Conservation (phyloP, 2,329 filamentous ascomycete genomes). For the Sodiomyces alkalinus region DNA sequence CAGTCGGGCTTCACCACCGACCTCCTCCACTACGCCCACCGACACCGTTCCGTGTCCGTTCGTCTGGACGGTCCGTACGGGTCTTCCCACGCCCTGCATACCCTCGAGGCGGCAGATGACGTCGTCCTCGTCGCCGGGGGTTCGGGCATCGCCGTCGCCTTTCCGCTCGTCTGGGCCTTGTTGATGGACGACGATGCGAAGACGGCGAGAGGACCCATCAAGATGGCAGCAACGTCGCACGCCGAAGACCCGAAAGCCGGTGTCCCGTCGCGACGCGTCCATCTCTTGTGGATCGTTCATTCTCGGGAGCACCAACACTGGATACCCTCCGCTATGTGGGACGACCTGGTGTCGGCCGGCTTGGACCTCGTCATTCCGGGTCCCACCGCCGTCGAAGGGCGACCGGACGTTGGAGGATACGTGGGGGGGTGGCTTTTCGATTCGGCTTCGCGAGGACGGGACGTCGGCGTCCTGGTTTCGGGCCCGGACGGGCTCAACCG, state of each 20-base stretch:
- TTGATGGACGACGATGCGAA: slow-evolving; percentile 11
- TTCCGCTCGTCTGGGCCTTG: slow-evolving; percentile 42
- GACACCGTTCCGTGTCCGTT: slow-evolving; percentile 26
- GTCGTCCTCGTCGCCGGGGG: slow-evolving; percentile 46
- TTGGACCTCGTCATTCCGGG: slow-evolving; percentile 36
- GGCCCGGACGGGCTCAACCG: slow-evolving; percentile 49
- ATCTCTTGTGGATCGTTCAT: slow-evolving; percentile 45
- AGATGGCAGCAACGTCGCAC: not conserved
- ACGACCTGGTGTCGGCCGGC: slow-evolving; percentile 31
- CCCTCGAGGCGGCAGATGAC: slow-evolving; percentile 31
- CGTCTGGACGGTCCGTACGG: slow-evolving; percentile 53
- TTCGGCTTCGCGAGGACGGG: slow-evolving; percentile 12
- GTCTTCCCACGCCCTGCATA: slow-evolving; percentile 35
- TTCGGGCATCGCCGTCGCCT: slow-evolving; percentile 48
- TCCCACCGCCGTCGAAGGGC: slow-evolving; percentile 34
- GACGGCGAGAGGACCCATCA: not conserved
- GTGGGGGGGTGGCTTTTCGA: slow-evolving; percentile 20
- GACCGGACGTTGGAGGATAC: slow-evolving; percentile 33
- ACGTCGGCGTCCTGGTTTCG: slow-evolving; percentile 39
- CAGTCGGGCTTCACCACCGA: slow-evolving; percentile 43
- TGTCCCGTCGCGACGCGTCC: slow-evolving; percentile 19
- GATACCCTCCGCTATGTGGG: slow-evolving; percentile 32
- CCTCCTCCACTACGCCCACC: slow-evolving; percentile 34
- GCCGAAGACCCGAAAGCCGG: too few relatives aligned
- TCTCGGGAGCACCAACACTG: slow-evolving; percentile 35